Conservation (phyloP, 2,329 filamentous ascomycete genomes). For the Phialemoniopsis sp. region DNA sequence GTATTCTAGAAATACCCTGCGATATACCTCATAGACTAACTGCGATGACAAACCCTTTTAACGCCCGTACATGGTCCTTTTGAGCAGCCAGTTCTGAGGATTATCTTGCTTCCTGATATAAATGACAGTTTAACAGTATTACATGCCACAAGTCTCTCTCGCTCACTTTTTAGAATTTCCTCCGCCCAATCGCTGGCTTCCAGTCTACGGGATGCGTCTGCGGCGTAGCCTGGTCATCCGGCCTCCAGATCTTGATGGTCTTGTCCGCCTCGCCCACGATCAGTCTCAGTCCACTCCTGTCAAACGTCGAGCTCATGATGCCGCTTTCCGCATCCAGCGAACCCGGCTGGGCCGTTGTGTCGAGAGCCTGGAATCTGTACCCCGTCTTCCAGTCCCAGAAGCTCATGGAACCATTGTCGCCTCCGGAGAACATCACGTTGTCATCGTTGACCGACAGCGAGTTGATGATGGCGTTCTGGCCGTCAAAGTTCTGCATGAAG, state of each 20-base stretch:
- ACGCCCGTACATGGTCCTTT: too few species aligned
- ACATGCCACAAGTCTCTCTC: not conserved
- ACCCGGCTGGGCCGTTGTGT: conserved; percentile 90
- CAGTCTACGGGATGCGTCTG: conserved; percentile 91
- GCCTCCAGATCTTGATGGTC: conserved; percentile 98
- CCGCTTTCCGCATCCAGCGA: conserved; percentile 92
- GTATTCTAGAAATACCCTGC: conserved; percentile 21
- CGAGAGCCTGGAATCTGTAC: conserved; percentile 82
- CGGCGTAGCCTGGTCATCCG: conserved; percentile 83
- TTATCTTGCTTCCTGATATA: too few species aligned
- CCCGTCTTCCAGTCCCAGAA: conserved; percentile 99
- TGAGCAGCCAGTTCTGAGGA: too few species aligned
- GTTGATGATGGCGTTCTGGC: conserved; percentile 96
- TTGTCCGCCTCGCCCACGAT: conserved; percentile 97
- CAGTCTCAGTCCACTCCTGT: conserved; percentile 80
- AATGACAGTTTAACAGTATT: not conserved
- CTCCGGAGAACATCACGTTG: conserved; percentile 91
- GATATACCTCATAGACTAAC: too few species aligned
- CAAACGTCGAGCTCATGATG: conserved; percentile 91
- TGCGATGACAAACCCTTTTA: too few species aligned
- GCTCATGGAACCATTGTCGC: conserved; percentile 91
- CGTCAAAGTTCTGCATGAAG: conserved; percentile 99
- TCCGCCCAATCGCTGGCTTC: conserved; percentile 75
- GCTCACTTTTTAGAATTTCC: conserved; percentile 61
- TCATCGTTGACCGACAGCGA: conserved; percentile 89